These are phyloP conservation scores for Phylloporus rhodoxanthus DNA, from an alignment of 768 basidiomycete genomes.

Conservation along the genomic window DNA sequence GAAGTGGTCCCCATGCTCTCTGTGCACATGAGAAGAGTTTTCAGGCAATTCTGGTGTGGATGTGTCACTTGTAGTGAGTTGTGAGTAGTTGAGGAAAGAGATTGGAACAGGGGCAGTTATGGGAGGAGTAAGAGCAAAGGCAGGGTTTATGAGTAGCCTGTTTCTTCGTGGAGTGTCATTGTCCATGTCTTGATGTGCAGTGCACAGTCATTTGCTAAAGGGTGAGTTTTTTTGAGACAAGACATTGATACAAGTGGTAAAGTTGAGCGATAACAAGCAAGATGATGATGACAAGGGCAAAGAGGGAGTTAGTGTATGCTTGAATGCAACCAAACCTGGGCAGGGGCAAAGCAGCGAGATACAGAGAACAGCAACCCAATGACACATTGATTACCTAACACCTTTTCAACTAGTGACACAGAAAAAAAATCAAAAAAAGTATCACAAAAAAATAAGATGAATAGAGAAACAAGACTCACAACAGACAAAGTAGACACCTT, in stretches of 20 bases:
- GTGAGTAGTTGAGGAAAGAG: conserved; percentile 49
- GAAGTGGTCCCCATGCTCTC: conserved; percentile 54
- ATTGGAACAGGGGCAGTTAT: conserved; percentile 38
- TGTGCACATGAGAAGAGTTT: conserved; percentile 28
- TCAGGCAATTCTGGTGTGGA: conserved; percentile 39
- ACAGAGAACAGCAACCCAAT: conserved; percentile 18
- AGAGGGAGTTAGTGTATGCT: conserved; percentile 2
- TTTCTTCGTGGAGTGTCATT: conserved; percentile 52
- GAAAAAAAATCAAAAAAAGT: too few relatives aligned
- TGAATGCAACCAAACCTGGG: conserved; percentile 13
- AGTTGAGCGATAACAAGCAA: conserved; percentile 3
- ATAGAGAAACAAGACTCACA: neutral
- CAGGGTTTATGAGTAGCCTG: conserved; percentile 46
- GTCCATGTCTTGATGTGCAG: conserved; percentile 51
- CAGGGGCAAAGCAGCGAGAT: conserved; percentile 22
- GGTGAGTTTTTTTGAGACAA: conserved; percentile 77
- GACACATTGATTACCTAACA: conserved; percentile 32
- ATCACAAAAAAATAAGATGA: neutral
- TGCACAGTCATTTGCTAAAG: conserved; percentile 77
- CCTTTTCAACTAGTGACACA: conserved; percentile 25
- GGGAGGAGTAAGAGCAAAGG: conserved; percentile 42
- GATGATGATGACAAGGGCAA: neutral
- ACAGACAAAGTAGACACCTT: neutral
- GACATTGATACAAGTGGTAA: conserved; percentile 44
- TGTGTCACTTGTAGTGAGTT: conserved; percentile 48